A percentile compares a stretch with the other conserved stretches of the same genome.
phyloP scores from a whole-genome alignment of 208 protist species.

The Acanthamoeba healyi region DNA sequence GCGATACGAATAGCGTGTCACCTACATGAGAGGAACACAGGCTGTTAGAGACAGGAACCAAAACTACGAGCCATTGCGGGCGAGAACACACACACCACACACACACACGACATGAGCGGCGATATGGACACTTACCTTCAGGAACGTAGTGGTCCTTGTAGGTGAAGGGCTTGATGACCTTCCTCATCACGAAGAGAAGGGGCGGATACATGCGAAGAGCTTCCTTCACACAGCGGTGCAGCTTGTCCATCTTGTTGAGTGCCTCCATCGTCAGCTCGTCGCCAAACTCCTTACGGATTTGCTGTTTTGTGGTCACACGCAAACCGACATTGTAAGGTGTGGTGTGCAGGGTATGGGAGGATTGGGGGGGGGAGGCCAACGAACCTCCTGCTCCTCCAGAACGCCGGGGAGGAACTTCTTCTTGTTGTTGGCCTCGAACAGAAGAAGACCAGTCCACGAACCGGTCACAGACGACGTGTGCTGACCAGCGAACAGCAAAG shows the following conservation, averaged over 20 bases:
- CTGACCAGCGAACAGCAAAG: constrained; percentile 95
- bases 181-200: constrained; percentile 94
- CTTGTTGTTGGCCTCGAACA: constrained; percentile 71
- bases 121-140: constrained; percentile 90
- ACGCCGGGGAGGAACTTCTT: constrained; percentile 71
- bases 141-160: constrained; percentile 91
- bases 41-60: constrained; percentile 86
- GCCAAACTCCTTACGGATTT: constrained; percentile 84
- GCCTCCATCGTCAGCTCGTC: constrained; percentile 93
- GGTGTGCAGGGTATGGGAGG: not conserved
- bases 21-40: constrained; percentile 90
- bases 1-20: constrained; percentile 93
- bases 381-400: constrained; percentile 60
- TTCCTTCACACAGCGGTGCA: constrained; percentile 93
- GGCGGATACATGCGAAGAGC: constrained; percentile 94
- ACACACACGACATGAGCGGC: constrained; percentile 93
- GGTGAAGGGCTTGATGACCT: constrained; percentile 91
- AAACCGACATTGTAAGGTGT: not conserved
- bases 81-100: too few species aligned
- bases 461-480: constrained; percentile 95
- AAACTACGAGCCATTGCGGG: too few species aligned
- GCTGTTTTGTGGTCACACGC: not conserved
- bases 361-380: not conserved
- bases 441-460: constrained; percentile 93
- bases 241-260: constrained; percentile 93